Percentiles rank a stretch among this genome's conserved stretches.
Conservation (phyloP, 805 yeast species). For the Ogataea polymorpha region DNA sequence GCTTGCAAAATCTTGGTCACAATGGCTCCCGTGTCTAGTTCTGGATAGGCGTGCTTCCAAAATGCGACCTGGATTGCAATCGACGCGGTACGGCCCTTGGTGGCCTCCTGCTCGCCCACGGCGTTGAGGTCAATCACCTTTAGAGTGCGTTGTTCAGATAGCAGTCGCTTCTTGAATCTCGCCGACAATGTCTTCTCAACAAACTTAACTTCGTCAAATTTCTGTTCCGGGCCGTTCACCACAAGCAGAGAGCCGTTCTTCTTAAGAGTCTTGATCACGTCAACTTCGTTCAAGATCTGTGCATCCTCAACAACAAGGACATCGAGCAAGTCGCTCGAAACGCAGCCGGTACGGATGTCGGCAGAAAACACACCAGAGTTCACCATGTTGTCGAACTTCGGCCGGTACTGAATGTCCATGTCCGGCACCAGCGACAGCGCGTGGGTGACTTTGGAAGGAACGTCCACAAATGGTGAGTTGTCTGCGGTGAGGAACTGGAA, state of each 20-base stretch:
- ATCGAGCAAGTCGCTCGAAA: slow-evolving; percentile 54
- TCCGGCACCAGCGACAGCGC: slow-evolving; percentile 62
- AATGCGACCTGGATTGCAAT: slow-evolving; percentile 78
- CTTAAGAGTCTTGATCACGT: slow-evolving; percentile 59
- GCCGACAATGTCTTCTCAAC: slow-evolving; percentile 51
- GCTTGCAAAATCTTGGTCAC: slow-evolving; percentile 78
- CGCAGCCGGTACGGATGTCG: slow-evolving; percentile 41
- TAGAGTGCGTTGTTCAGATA: slow-evolving; percentile 50
- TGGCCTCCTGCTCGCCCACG: slow-evolving; percentile 64
- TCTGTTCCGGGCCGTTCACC: slow-evolving; percentile 33
- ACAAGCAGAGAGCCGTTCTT: slow-evolving; percentile 56
- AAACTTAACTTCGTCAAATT: slow-evolving; percentile 43
- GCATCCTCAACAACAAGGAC: slow-evolving; percentile 61
- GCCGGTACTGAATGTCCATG: slow-evolving; percentile 51
- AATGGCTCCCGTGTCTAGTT: slow-evolving; percentile 54
- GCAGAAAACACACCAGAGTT: slow-evolving; percentile 77
- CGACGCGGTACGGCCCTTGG: slow-evolving; percentile 70
- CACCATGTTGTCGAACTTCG: slow-evolving; percentile 67
- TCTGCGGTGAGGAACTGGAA: slow-evolving; percentile 70
- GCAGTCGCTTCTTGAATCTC: slow-evolving; percentile 49
- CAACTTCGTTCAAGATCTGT: slow-evolving; percentile 52
- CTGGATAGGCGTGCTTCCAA: slow-evolving; percentile 70
- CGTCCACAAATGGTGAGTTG: slow-evolving; percentile 49
- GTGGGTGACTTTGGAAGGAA: slow-evolving; percentile 65
- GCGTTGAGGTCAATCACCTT: slow-evolving; percentile 58